Percentiles rank a stretch among this genome's conserved stretches.
Conservation (phyloP, 2,329 filamentous ascomycete genomes). For the Calonectria pteridis region DNA sequence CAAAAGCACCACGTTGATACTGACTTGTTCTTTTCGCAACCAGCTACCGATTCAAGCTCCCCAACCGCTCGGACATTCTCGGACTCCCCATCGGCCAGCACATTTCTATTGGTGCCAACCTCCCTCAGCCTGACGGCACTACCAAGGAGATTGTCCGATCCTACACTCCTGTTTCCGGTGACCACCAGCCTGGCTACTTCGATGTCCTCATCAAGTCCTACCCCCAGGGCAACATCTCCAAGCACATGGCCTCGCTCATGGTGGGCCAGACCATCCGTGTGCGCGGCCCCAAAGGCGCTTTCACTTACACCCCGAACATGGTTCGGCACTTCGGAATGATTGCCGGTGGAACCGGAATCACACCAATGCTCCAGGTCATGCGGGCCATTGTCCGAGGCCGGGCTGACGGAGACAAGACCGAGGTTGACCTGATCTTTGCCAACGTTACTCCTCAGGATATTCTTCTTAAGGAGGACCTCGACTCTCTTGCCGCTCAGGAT, state of each 20-base stretch:
- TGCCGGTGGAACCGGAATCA: conserved; percentile 96
- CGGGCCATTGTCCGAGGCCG: conserved; percentile 89
- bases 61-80: conserved; percentile 81
- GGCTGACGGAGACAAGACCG: conserved; percentile 82
- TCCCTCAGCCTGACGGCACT: conserved; percentile 75
- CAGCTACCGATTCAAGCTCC: conserved; percentile 93
- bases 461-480: conserved; percentile 91
- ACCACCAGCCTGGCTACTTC: conserved; percentile 90
- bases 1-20: not conserved
- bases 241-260: conserved; percentile 85
- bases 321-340: conserved; percentile 98
- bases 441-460: conserved; percentile 96
- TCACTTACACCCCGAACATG: conserved; percentile 98
- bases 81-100: conserved; percentile 98
- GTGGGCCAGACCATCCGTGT: conserved; percentile 92
- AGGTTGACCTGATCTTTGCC: conserved; percentile 96
- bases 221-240: conserved; percentile 96
- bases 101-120: conserved; percentile 91
- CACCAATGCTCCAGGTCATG: conserved; percentile 97
- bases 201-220: conserved; percentile 99
- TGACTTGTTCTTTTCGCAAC: not conserved
- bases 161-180: conserved; percentile 92
- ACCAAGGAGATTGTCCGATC: conserved; percentile 89
- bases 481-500: conserved; percentile 82
- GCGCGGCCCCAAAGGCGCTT: conserved; percentile 94